These are phyloP conservation scores for Coprinopsis strossmayeri DNA, from an alignment of 768 basidiomycete genomes.

Conservation along the genomic window DNA sequence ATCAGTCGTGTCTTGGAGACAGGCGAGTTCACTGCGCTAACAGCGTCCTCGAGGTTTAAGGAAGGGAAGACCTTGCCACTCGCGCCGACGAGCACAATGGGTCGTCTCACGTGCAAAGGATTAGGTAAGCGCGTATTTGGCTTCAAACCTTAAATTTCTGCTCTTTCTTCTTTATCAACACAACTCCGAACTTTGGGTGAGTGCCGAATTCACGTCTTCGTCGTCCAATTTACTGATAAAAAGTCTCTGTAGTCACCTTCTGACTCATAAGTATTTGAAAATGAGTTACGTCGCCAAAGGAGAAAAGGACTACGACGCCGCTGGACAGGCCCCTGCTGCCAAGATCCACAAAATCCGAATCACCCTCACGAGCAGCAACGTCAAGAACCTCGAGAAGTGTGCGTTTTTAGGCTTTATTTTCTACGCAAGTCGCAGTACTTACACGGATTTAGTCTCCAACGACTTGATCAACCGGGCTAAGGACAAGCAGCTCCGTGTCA, in stretches of 20 bases:
- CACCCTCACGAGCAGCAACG: constrained; percentile 96
- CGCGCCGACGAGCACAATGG: constrained; percentile 17
- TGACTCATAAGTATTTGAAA: constrained; percentile 55
- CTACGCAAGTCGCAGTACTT: too few species aligned
- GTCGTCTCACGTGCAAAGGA: constrained; percentile 19
- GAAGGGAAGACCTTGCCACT: constrained; percentile 2
- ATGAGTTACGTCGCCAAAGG: constrained; percentile 99
- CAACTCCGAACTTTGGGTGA: constrained; percentile 40
- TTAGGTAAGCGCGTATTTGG: neutral
- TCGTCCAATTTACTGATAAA: constrained; percentile 4
- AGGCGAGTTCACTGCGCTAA: constrained; percentile 27
- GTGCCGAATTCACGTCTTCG: constrained; percentile 15
- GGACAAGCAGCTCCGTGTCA: constrained; percentile 99
- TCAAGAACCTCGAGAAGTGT: constrained; percentile 99
- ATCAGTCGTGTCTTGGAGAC: constrained; percentile 16
- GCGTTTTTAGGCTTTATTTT: too few species aligned
- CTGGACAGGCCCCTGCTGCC: constrained; percentile 76
- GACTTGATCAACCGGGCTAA: constrained; percentile 99
- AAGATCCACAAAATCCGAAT: constrained; percentile 99
- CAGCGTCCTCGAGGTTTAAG: constrained; percentile 27
- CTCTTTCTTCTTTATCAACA: constrained; percentile 27
- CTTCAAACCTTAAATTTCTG: constrained; percentile 31
- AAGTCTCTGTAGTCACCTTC: constrained; percentile 59
- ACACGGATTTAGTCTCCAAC: constrained; percentile 62
- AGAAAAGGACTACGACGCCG: constrained; percentile 96